These are phyloP conservation scores for Emiliania huxleyi DNA, from an alignment of 78 protist species.

Conservation along the genomic window DNA sequence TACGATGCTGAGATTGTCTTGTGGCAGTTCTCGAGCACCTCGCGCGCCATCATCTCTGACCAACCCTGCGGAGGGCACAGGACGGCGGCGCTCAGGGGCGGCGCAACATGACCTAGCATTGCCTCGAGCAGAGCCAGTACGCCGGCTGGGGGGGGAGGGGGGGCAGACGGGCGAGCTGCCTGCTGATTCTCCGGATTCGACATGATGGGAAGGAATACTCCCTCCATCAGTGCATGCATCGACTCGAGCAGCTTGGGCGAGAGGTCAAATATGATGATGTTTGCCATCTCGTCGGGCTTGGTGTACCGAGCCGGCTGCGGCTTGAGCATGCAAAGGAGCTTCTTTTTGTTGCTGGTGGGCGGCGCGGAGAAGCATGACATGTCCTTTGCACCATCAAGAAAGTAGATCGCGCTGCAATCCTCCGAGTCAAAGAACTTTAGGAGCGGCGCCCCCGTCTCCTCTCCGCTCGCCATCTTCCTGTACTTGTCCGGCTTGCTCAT, in stretches of 20 bases:
- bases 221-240: neutral
- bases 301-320: neutral
- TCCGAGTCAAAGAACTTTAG: neutral
- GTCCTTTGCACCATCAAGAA: neutral
- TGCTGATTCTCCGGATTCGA: neutral
- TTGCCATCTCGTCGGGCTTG: neutral
- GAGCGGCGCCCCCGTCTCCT: neutral
- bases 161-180: neutral
- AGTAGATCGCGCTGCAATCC: neutral
- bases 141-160: too few relatives aligned
- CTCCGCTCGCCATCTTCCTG: neutral
- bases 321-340: neutral
- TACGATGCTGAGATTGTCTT: neutral
- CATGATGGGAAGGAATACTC: neutral
- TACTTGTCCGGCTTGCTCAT: neutral
- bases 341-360: neutral
- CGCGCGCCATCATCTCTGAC: conserved; percentile 38
- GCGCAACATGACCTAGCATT: too few relatives aligned
- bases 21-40: conserved; percentile 24
- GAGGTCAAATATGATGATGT: neutral
- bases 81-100: too few relatives aligned
- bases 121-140: too few relatives aligned
- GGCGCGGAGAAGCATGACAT: neutral
- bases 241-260: neutral
- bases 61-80: neutral